Evolutionary conservation across 1,284 basidiomycete species (phyloP).

Genomic region (Tilletia caries): DNA sequence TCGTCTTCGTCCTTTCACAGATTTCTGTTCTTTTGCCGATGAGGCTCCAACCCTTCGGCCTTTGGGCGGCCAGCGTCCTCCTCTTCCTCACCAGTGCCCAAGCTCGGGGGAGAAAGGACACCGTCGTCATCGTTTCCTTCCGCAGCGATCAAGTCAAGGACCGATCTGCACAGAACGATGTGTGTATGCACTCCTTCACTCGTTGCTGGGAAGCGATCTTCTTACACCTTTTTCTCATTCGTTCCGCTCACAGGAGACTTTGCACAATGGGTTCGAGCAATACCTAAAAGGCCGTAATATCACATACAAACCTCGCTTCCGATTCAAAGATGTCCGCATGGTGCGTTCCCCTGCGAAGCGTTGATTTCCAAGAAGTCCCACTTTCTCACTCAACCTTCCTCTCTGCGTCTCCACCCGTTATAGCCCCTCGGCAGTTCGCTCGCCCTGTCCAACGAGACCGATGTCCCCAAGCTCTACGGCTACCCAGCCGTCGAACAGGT

Average conservation of each 20-base stretch:
- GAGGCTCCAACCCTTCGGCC: too few species aligned
- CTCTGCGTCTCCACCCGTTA: background rate
- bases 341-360: constrained; percentile 20
- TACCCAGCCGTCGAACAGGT: constrained; percentile 30
- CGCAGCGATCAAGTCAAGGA: too few species aligned
- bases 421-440: constrained; percentile 29
- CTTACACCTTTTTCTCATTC: too few species aligned
- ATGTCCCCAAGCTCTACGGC: constrained; percentile 25
- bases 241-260: background rate
- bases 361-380: background rate
- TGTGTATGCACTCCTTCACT: too few species aligned
- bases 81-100: too few species aligned
- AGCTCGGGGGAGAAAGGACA: too few species aligned
- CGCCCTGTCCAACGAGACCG: constrained; percentile 28
- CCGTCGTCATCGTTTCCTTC: too few species aligned
- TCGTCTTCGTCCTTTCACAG: too few species aligned
- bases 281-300: background rate
- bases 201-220: too few species aligned
- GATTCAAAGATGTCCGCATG: constrained; percentile 29
- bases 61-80: too few species aligned
- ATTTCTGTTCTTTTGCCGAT: too few species aligned
- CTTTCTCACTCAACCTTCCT: background rate
- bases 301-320: constrained; percentile 28
- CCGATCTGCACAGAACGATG: too few species aligned
- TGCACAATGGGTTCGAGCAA: background rate